Percentiles rank a stretch among this genome's conserved stretches.
These are phyloP conservation scores for Pisolithus tinctorius DNA, from an alignment of 768 basidiomycete genomes.

Conservation along the genomic window DNA sequence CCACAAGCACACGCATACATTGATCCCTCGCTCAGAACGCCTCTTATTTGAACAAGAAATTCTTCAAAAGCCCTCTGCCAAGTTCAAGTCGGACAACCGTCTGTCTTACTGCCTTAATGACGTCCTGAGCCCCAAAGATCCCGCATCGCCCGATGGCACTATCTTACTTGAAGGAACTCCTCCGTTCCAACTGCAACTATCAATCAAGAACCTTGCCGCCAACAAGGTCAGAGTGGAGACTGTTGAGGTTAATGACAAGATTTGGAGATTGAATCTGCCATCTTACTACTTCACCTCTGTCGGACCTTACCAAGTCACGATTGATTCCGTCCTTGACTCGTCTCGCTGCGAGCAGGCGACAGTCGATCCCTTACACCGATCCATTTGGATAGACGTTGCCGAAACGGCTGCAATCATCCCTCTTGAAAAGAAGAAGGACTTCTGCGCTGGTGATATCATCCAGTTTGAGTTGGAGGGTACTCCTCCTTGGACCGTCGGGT, in stretches of 20 bases:
- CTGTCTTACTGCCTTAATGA: conserved; percentile 75
- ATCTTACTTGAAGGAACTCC: conserved; percentile 76
- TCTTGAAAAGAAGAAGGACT: conserved; percentile 68
- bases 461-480: conserved; percentile 93
- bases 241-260: conserved; percentile 40
- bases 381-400: conserved; percentile 87
- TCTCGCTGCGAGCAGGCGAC: conserved; percentile 74
- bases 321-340: conserved; percentile 74
- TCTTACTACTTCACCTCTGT: conserved; percentile 70
- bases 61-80: conserved; percentile 69
- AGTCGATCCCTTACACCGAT: conserved; percentile 51
- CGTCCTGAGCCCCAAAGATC: conserved; percentile 48
- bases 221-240: conserved; percentile 55
- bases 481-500: conserved; percentile 90
- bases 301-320: conserved; percentile 72
- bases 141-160: conserved; percentile 40
- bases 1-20: conserved; percentile 50
- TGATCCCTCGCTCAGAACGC: conserved; percentile 63
- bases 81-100: conserved; percentile 61
- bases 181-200: conserved; percentile 76
- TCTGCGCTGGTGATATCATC: conserved; percentile 84
- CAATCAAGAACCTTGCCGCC: conserved; percentile 67
- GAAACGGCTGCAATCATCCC: conserved; percentile 92
- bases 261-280: conserved; percentile 71
- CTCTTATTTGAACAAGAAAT: conserved; percentile 85